A percentile compares a stretch with the other conserved stretches of the same genome.
Conservation (phyloP, 2,329 filamentous ascomycete species). For the Trichophyton verrucosum region DNA sequence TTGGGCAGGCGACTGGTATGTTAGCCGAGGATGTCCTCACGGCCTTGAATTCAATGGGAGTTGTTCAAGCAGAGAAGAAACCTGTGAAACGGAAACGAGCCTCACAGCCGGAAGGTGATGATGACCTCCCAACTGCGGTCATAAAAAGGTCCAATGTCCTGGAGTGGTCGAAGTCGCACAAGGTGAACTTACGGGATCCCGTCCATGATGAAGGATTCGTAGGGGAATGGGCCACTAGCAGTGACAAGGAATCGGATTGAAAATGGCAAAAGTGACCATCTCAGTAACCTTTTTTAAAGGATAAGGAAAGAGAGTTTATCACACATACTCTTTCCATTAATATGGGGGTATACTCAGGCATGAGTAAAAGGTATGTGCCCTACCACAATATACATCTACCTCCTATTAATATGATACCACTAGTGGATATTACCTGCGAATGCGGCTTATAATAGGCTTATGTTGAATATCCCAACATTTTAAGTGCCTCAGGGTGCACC, state of each 20-base stretch:
- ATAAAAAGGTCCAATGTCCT: conserved; percentile 48
- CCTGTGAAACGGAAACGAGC: conserved; percentile 42
- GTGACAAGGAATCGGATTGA: background rate
- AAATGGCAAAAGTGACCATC: background rate
- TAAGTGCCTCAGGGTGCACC: background rate
- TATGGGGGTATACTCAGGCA: background rate
- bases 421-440: background rate
- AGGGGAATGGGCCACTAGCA: conserved; percentile 45
- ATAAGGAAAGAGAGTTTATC: background rate
- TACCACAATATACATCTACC: background rate
- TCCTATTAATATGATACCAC: background rate
- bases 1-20: conserved; percentile 72
- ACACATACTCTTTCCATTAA: background rate
- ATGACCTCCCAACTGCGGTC: conserved; percentile 25
- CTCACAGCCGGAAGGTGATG: conserved; percentile 14
- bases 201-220: conserved; percentile 67
- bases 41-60: conserved; percentile 66
- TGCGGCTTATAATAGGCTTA: background rate
- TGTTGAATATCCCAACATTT: background rate
- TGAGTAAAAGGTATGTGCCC: background rate
- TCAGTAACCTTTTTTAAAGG: background rate
- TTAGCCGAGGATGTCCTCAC: conserved; percentile 68
- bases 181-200: conserved; percentile 50
- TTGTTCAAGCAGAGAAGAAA: conserved; percentile 44
- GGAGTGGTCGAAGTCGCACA: conserved; percentile 53